Percentiles rank a stretch among this genome's conserved stretches.
phyloP scores from a whole-genome alignment of 495 filamentous ascomycete species.

The Alectoria sarmentosa region DNA sequence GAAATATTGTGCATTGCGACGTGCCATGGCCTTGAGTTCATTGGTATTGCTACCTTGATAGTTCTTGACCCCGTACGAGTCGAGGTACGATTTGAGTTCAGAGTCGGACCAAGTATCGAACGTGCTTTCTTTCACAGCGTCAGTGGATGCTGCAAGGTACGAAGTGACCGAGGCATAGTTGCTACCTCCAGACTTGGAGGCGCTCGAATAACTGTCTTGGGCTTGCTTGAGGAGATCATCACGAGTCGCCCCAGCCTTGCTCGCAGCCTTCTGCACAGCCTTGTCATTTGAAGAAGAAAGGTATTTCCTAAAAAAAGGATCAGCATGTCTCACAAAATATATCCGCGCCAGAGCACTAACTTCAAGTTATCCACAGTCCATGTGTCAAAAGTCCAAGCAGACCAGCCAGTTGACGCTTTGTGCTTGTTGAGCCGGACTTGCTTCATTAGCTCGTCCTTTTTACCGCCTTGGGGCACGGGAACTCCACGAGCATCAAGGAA shows the following conservation, averaged over 20 bases:
- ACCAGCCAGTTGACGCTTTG: slow-evolving; percentile 64
- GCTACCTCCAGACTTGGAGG: slow-evolving; percentile 58
- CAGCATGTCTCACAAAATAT: slow-evolving; percentile 1
- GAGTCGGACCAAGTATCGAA: slow-evolving; percentile 79
- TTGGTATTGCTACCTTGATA: slow-evolving; percentile 64
- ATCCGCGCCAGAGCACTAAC: slow-evolving; percentile 33
- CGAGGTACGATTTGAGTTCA: slow-evolving; percentile 75
- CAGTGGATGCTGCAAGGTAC: slow-evolving; percentile 61
- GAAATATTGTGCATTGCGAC: slow-evolving; percentile 69
- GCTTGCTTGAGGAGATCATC: slow-evolving; percentile 69
- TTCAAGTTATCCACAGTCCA: slow-evolving; percentile 71
- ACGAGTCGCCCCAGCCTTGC: slow-evolving; percentile 58
- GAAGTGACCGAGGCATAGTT: slow-evolving; percentile 70
- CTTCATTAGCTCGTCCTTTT: slow-evolving; percentile 73
- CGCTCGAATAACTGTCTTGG: slow-evolving; percentile 60
- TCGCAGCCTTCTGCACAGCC: slow-evolving; percentile 47
- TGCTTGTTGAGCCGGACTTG: slow-evolving; percentile 64
- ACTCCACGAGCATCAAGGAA: slow-evolving; percentile 48
- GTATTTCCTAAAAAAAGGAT: slow-evolving; percentile 48
- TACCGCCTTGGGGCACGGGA: slow-evolving; percentile 68
- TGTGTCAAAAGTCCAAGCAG: slow-evolving; percentile 79
- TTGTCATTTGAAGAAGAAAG: slow-evolving; percentile 63
- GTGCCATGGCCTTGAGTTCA: slow-evolving; percentile 57
- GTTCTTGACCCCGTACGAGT: slow-evolving; percentile 68
- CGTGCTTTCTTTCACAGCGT: slow-evolving; percentile 56